phyloP scores from a whole-genome alignment of 257 asterid species.

The Solanum pinnatisectum region DNA sequence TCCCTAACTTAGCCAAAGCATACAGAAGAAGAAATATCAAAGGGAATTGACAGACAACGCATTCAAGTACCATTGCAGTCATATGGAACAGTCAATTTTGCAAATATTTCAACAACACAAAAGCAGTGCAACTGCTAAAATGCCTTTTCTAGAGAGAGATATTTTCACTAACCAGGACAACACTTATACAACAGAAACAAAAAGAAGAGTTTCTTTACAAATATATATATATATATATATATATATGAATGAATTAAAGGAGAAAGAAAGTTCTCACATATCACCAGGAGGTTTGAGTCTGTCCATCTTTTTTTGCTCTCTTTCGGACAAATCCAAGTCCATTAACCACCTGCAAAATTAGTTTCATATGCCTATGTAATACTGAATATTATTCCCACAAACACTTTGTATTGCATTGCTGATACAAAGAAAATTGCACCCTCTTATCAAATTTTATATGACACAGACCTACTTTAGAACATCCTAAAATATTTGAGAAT shows the following conservation, averaged over 20 bases:
- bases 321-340: slow-evolving; percentile 38
- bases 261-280: slow-evolving; percentile 15
- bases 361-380: neutral
- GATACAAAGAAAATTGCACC: neutral
- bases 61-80: neutral
- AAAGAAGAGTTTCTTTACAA: neutral
- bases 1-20: neutral
- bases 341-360: slow-evolving; percentile 58
- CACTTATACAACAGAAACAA: neutral
- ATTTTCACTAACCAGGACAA: neutral
- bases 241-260: neutral
- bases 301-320: slow-evolving; percentile 31
- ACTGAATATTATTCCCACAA: neutral
- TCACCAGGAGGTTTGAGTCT: slow-evolving; percentile 32
- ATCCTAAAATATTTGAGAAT: neutral
- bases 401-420: neutral
- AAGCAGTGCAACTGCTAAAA: neutral
- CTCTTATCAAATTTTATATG: neutral
- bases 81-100: neutral
- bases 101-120: neutral
- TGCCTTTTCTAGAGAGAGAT: neutral
- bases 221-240: too few species aligned
- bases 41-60: neutral
- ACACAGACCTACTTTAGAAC: neutral
- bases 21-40: neutral